Conservation (phyloP, 257 asterid genomes). For the Forsythia viridissima region DNA sequence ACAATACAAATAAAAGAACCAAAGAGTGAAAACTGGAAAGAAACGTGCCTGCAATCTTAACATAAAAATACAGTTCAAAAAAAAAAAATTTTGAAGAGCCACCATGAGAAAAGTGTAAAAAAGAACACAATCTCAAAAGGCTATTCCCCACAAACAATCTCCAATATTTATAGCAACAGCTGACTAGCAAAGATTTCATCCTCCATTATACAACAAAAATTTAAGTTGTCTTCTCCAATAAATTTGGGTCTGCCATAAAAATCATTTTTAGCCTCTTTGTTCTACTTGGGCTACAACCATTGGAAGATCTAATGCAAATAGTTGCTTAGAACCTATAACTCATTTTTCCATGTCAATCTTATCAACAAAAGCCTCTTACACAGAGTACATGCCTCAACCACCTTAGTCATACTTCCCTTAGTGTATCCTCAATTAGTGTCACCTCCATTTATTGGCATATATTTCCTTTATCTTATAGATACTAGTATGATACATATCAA, state of each 20-base stretch:
- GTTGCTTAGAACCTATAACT: background rate
- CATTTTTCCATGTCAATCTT: background rate
- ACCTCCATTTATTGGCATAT: background rate
- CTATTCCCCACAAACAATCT: slow-evolving; percentile 15
- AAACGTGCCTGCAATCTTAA: background rate
- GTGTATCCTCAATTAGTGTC: background rate
- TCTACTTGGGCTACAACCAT: background rate
- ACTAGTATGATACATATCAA: background rate
- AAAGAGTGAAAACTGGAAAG: background rate
- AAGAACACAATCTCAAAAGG: background rate
- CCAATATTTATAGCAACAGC: background rate
- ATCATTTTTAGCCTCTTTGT: background rate
- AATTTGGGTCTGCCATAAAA: background rate
- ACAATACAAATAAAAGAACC: background rate
- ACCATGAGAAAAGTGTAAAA: background rate
- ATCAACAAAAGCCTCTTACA: background rate
- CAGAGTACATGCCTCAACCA: background rate
- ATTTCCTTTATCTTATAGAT: background rate
- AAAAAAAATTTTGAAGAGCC: background rate
- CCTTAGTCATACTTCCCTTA: background rate
- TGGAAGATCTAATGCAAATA: background rate
- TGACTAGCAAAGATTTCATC: background rate
- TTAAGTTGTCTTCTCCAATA: background rate
- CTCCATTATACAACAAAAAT: background rate
- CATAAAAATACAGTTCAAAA: background rate